Conservation (phyloP, 2,329 filamentous ascomycete species). For the Colletotrichum phormii region DNA sequence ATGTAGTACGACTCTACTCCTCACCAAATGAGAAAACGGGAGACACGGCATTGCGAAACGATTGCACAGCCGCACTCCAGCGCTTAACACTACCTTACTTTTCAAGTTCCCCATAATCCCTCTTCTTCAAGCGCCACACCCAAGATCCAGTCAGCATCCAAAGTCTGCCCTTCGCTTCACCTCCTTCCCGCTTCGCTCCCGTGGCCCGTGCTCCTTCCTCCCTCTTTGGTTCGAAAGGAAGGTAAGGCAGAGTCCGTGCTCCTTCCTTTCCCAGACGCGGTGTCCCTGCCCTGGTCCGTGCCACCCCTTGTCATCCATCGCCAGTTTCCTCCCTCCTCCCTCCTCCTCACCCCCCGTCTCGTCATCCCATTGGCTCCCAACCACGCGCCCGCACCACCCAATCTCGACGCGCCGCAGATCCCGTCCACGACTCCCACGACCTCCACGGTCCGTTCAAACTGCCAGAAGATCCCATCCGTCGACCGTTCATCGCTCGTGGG, state of each 20-base stretch:
- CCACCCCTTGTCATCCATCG: not conserved
- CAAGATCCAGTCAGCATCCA: constrained; percentile 9
- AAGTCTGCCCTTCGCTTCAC: not conserved
- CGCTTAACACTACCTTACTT: constrained; percentile 13
- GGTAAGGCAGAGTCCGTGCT: not conserved
- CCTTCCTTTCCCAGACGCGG: not conserved
- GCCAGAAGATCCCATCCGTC: not conserved
- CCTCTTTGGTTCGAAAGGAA: too few species aligned
- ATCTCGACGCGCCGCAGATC: constrained; percentile 36
- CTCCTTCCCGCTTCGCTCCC: not conserved
- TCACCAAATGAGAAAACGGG: not conserved
- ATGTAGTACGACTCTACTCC: not conserved
- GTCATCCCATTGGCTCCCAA: constrained; percentile 13
- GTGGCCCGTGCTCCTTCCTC: not conserved
- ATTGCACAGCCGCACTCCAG: constrained; percentile 34
- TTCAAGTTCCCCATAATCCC: not conserved
- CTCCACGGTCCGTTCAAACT: not conserved
- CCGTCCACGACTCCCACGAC: not conserved
- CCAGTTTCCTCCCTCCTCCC: not conserved
- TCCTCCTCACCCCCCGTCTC: not conserved
- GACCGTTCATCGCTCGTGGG: not conserved
- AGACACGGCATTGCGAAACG: not conserved
- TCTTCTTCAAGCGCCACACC: constrained; percentile 18
- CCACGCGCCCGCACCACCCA: constrained; percentile 24
- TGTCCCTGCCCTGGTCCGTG: not conserved